Evolutionary conservation across 352 stramenopile species (phyloP).

Genomic region (Pythium aristosporum): DNA sequence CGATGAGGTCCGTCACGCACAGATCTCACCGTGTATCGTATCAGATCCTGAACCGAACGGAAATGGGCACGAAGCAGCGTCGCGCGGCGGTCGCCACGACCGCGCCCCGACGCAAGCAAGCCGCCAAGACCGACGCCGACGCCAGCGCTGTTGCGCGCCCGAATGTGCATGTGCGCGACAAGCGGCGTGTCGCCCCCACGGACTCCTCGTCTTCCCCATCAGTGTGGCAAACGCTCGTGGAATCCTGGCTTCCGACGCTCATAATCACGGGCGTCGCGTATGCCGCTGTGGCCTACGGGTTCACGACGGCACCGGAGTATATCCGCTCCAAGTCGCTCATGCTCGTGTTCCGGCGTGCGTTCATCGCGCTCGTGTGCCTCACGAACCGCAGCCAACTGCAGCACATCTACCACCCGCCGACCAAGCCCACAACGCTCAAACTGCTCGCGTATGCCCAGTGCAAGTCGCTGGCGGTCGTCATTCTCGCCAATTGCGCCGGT

Average conservation of each 20-base stretch:
- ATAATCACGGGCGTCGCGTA: conserved; percentile 41
- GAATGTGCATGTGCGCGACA: conserved; percentile 5
- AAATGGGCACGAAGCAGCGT: too few relatives aligned
- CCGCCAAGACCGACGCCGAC: too few relatives aligned
- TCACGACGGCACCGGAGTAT: conserved; percentile 54
- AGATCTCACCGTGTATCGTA: too few relatives aligned
- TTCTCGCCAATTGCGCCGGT: conserved; percentile 62
- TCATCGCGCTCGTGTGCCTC: conserved; percentile 65
- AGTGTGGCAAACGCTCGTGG: conserved; percentile 15
- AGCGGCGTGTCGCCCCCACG: neutral
- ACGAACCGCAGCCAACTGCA: conserved; percentile 43
- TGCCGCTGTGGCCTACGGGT: conserved; percentile 45
- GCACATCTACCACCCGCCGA: conserved; percentile 37
- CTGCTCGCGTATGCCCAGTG: conserved; percentile 32
- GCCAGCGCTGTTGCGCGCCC: conserved; percentile 11
- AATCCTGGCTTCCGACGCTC: conserved; percentile 34
- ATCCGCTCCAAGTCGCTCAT: conserved; percentile 45
- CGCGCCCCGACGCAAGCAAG: too few relatives aligned
- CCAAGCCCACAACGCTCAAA: conserved; percentile 37
- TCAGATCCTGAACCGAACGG: too few relatives aligned
- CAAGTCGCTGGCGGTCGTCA: conserved; percentile 49
- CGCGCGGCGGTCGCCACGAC: too few relatives aligned
- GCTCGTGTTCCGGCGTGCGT: conserved; percentile 47
- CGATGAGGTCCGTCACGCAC: too few relatives aligned
- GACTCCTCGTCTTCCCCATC: neutral